Evolutionary conservation across 164 flowering plant species (phyloP), one percentile per base, ranked within the genome.

Genomic region (Magnolia sinica): DNA sequence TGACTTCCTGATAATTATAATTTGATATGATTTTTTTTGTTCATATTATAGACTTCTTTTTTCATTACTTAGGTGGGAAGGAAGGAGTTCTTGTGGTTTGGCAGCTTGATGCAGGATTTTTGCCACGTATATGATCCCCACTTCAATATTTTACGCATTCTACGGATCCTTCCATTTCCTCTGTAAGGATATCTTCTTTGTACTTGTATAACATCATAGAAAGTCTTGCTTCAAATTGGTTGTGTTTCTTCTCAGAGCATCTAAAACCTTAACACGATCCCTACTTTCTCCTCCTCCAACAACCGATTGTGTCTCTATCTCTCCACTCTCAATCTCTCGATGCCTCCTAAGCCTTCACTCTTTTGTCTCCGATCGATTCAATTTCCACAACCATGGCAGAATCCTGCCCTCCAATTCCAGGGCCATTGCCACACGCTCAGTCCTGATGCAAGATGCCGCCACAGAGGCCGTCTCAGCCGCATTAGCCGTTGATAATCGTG

Each of bases 21-120:
- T 27, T 27, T 27, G 27, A 27, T 27, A 27, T 27, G 27, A 27
- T 27, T 27, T 27, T 27, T 27, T 27, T 27, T 27, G 27, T 27
- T 27, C 27, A 27, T 27, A 27, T 27, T 27, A 1, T 27, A 27
- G 0, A 27, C 27, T 27, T 27, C 27, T 27, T 27, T 27, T 27
- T 27, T 27, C 27, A 27, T 27, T 27, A 27, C 27, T 27, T 27
- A 27, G 27, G 99, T 85, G 98, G 98, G 76, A 89, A 74, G 76
- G 99, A 96, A 84, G 99, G 24, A 23, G 24, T 23, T 23, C 24
- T 23, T 23, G 24, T 23, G 24, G 24, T 23, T 23, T 23, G 24
- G 99, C 99, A 94, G 83, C 82, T 96, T 19, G 98, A 94, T 70
- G 92, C 98, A n/a, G 97, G 93, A 76, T 92, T 88, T 85, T 84